Percentiles rank a stretch among this genome's conserved stretches.
Evolutionary conservation across 805 yeast species (phyloP).

Genomic region (Komagataella populi): DNA sequence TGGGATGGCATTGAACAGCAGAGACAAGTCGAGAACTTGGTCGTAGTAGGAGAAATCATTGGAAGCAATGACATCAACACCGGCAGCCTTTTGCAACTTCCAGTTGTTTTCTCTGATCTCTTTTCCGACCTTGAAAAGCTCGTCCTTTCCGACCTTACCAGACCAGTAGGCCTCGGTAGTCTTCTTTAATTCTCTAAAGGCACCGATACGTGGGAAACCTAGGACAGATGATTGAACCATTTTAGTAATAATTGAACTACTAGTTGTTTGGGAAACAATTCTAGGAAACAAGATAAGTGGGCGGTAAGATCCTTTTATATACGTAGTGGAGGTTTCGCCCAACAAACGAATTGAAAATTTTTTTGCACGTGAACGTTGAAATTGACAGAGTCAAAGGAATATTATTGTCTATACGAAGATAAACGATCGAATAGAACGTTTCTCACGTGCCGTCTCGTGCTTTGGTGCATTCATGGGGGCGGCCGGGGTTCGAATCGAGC

Average conservation of each 20-base stretch:
- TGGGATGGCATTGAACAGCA: conserved; percentile 91
- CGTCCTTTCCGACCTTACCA: conserved; percentile 82
- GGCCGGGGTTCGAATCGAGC: neutral
- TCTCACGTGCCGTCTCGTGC: neutral
- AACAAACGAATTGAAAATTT: neutral
- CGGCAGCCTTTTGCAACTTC: conserved; percentile 95
- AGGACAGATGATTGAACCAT: conserved; percentile 97
- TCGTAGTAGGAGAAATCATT: conserved; percentile 98
- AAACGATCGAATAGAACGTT: neutral
- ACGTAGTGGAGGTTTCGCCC: neutral
- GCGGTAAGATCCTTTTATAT: neutral
- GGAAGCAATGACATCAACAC: conserved; percentile 94
- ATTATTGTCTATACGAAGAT: neutral
- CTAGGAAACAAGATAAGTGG: neutral
- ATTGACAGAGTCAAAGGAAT: neutral
- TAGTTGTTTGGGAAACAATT: neutral
- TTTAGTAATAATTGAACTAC: conserved; percentile 8
- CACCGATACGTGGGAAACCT: conserved; percentile 99
- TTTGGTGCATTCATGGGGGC: neutral
- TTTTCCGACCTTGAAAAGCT: conserved; percentile 84
- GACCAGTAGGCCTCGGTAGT: conserved; percentile 98
- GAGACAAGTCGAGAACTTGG: conserved; percentile 86
- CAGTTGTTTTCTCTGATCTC: conserved; percentile 93
- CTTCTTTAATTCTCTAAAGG: conserved; percentile 98
- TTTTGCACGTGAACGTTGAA: neutral